Base-by-base conservation (phyloP, 73 alveolate species). In the Stentor roeselii region DNA sequence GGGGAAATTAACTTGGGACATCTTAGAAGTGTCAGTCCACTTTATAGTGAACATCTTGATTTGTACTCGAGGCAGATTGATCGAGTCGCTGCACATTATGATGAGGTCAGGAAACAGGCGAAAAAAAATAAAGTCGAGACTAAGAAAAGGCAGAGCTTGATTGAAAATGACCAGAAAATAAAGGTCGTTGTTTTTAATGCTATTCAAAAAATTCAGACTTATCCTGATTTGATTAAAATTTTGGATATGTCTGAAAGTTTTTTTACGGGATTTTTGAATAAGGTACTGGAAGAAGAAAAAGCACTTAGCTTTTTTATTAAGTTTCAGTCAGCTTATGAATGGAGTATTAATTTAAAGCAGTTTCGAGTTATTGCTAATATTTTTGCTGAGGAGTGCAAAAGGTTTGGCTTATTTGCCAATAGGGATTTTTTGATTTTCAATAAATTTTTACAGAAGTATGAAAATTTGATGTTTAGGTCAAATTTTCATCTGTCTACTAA, bases 71-170 rank as follows among this genome's bases (percentile, higher is more conserved):
- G 21, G 34, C 37, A 67, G 11, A 21, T 67, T 27, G 41, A 67
- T 32, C 21, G 80, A 67, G 34, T 67, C 37, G 80, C 80, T 21
- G 37, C 21, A 67, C 80, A 67, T 40, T 67, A 67, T 34, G 80
- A 67, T 32, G 34, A 67, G 11, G 41, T 67, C 11, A n/a, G 80
- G 14, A 21, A 27, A 67, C 1, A 27, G 37, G 80, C 80, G 21
- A 50, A 21, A 21, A 50, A 50, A 50, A 50, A 50, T 21, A 50
- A 50, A 50, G 67, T 50, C 67, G 67, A 50, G 6, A 11, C 21
- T 11, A 21, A 11, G 6, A 50, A 21, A 50, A 50, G 67, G 21
- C 6, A 50, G 21, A 50, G 30, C 21, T 50, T 50, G 21, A 50
- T 50, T 50, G 30, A 11, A 50, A 50, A 6, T 50, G 67, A 50